Evolutionary conservation across 495 filamentous ascomycete species (phyloP).

Genomic region (Lophiotrema nucula): DNA sequence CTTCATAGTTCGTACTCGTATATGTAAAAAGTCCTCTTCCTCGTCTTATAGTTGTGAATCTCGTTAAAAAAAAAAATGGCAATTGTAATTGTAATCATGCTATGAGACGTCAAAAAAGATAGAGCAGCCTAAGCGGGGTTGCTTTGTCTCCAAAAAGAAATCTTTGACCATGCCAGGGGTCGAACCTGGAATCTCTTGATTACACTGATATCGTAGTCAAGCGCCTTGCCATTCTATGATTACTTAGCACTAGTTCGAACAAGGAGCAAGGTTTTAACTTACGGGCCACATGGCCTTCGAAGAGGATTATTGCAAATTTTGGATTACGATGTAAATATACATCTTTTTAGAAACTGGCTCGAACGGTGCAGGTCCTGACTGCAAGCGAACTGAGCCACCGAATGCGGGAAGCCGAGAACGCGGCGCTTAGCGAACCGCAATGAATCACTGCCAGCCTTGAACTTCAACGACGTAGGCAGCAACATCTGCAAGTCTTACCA

Average conservation of each 20-base stretch:
- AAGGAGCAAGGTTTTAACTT: too few species aligned
- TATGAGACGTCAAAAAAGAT: background rate
- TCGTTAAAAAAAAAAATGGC: background rate
- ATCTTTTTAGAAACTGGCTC: background rate
- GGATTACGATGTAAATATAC: background rate
- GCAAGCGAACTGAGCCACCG: background rate
- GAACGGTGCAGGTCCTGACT: background rate
- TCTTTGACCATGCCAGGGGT: background rate
- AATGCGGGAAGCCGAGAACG: background rate
- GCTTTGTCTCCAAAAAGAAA: too few species aligned
- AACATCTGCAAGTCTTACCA: too few species aligned
- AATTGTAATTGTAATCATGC: background rate
- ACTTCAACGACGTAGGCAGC: background rate
- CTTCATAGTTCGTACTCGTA: too few species aligned
- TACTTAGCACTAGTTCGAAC: background rate
- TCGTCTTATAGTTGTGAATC: too few species aligned
- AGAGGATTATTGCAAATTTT: background rate
- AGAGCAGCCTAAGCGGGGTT: too few species aligned
- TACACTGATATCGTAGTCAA: conserved; percentile 56
- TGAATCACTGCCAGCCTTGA: background rate
- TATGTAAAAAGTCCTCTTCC: too few species aligned
- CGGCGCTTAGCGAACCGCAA: background rate
- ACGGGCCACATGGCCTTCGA: background rate
- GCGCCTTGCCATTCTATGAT: conserved; percentile 64
- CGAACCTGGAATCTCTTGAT: conserved; percentile 30